phyloP scores from a whole-genome alignment of 176 grass and related monocot genomes.

The Canna indica region DNA sequence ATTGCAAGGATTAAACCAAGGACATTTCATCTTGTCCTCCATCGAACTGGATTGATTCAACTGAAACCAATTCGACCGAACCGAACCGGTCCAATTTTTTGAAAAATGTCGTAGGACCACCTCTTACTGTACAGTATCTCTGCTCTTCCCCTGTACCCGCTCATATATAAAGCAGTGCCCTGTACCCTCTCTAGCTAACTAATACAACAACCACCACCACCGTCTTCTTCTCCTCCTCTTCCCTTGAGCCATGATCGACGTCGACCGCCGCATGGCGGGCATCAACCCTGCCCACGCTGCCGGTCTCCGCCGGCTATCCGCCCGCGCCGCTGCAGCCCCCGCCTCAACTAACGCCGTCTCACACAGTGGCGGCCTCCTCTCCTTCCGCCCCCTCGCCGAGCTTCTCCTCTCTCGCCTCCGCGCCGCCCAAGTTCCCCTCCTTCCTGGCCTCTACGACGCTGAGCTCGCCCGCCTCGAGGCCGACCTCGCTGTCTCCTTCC shows the following conservation, averaged over 20 bases:
- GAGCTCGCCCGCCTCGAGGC: constrained; percentile 72
- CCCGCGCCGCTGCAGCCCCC: constrained; percentile 35
- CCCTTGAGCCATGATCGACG: constrained; percentile 58
- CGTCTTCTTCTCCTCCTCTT: too few relatives aligned
- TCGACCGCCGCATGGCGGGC: constrained; percentile 47
- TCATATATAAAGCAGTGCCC: too few relatives aligned
- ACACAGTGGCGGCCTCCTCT: constrained; percentile 52
- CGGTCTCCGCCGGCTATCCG: constrained; percentile 67
- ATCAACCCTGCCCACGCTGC: constrained; percentile 52
- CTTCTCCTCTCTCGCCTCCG: constrained; percentile 55
- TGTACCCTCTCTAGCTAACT: too few relatives aligned
- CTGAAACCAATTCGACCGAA: too few relatives aligned
- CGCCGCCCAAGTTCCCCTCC: constrained; percentile 32
- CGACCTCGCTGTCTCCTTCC: constrained; percentile 67
- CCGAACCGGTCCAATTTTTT: too few relatives aligned
- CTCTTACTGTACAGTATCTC: too few relatives aligned
- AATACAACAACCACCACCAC: too few relatives aligned
- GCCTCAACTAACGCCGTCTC: constrained; percentile 29
- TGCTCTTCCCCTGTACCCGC: too few relatives aligned
- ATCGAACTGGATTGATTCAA: too few relatives aligned
- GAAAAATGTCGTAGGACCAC: too few relatives aligned
- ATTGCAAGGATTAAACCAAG: too few relatives aligned
- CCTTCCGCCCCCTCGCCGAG: constrained; percentile 49
- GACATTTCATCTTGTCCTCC: too few relatives aligned
- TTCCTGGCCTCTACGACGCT: constrained; percentile 42